Percentiles rank a stretch among this genome's conserved stretches.
Conservation (phyloP, 1,284 basidiomycete genomes). For the Golubevia pallescens region DNA sequence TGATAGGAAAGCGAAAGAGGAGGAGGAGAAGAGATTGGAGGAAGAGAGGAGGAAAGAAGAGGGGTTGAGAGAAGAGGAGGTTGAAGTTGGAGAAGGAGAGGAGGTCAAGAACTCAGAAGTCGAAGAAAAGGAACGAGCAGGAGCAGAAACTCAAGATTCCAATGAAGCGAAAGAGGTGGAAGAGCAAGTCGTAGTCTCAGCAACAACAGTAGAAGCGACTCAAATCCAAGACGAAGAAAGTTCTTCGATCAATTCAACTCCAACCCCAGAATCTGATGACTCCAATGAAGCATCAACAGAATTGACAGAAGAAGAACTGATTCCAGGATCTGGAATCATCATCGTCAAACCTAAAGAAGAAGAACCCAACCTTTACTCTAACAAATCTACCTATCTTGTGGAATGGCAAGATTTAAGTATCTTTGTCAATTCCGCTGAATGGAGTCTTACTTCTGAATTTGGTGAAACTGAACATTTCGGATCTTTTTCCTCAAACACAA, state of each 20-base stretch:
- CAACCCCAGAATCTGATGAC: slow-evolving; percentile 73
- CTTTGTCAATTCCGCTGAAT: slow-evolving; percentile 96
- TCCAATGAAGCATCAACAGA: background rate
- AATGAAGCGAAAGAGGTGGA: no score
- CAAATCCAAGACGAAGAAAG: background rate
- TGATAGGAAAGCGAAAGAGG: no score
- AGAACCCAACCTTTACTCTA: slow-evolving; percentile 1
- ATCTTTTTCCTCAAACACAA: no score
- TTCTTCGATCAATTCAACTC: background rate
- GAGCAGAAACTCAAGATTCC: no score
- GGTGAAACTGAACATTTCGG: no score
- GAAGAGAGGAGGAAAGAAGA: no score
- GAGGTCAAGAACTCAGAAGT: no score
- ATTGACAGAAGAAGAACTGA: slow-evolving; percentile 2
- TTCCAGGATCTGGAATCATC: slow-evolving; percentile 5
- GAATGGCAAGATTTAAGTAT: slow-evolving; percentile 53
- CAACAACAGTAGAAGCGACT: background rate
- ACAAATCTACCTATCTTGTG: slow-evolving; percentile 20
- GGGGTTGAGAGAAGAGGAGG: slow-evolving; percentile 7
- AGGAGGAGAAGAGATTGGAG: no score
- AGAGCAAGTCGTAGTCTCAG: no score
- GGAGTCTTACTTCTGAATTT: slow-evolving; percentile 71
- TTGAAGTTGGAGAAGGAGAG: slow-evolving; percentile 5
- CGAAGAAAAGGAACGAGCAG: no score
- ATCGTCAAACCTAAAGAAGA: slow-evolving; percentile 13